phyloP scores from a whole-genome alignment of 129 eudicot species.

The Pulicaria dysenterica region DNA sequence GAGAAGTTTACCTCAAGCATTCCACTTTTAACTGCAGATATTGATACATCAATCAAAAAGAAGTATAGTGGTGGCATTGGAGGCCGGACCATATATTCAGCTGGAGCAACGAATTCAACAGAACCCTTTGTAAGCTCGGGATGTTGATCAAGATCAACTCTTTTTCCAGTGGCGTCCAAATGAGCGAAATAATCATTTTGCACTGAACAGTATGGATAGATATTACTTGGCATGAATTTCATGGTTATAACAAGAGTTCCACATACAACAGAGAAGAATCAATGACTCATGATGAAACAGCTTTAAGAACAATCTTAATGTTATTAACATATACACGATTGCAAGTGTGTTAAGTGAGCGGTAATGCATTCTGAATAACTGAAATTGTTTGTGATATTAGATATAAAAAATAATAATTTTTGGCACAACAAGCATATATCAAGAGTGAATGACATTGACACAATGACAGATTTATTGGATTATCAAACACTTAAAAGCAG shows the following conservation, averaged over 20 bases:
- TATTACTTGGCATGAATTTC: conserved; percentile 25
- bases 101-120: conserved; percentile 95
- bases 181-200: conserved; percentile 84
- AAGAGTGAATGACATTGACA: too few relatives aligned
- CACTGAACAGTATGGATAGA: conserved; percentile 51
- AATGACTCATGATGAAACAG: conserved; percentile 3
- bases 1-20: conserved; percentile 78
- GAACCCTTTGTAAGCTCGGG: conserved; percentile 96
- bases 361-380: too few relatives aligned
- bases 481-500: too few relatives aligned
- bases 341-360: neutral
- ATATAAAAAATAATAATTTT: too few relatives aligned
- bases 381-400: too few relatives aligned
- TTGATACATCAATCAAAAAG: conserved; percentile 88
- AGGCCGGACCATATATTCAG: conserved; percentile 99
- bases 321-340: neutral
- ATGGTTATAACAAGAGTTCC: neutral
- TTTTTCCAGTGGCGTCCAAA: conserved; percentile 78
- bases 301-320: conserved; percentile 10
- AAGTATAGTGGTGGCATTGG: conserved; percentile 96
- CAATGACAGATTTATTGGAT: too few relatives aligned
- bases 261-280: conserved; percentile 7
- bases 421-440: too few relatives aligned
- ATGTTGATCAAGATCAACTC: conserved; percentile 84
- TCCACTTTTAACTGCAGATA: conserved; percentile 91